Evolutionary conservation across 345 rosid genomes (phyloP).

Genomic region (Brassica incana): DNA sequence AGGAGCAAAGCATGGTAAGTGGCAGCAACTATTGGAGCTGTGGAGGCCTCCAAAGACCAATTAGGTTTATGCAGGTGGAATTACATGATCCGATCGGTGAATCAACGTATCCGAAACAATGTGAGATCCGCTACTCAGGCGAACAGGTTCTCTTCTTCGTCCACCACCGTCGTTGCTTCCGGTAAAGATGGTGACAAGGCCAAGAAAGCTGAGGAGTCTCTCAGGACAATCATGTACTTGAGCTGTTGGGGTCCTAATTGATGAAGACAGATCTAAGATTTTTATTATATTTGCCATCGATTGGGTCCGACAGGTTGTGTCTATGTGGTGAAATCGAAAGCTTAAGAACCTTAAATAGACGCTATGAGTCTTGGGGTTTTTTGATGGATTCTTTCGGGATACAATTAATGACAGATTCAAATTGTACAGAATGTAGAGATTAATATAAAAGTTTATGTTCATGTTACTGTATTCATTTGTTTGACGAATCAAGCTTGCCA

Average conservation of each 20-base stretch:
- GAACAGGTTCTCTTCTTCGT: conserved; percentile 24
- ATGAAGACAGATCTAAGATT: neutral
- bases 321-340: neutral
- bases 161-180: conserved; percentile 13
- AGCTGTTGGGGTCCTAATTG: conserved; percentile 81
- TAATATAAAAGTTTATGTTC: neutral
- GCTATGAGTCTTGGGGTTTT: neutral
- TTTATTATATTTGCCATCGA: neutral
- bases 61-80: conserved; percentile 56
- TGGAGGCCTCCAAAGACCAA: conserved; percentile 58
- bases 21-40: conserved; percentile 52
- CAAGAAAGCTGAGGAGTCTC: conserved; percentile 66
- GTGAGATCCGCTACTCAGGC: conserved; percentile 39
- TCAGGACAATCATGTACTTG: conserved; percentile 72
- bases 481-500: neutral
- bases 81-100: conserved; percentile 39
- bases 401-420: neutral
- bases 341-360: neutral
- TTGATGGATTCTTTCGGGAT: neutral
- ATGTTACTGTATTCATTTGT: neutral
- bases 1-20: conserved; percentile 49
- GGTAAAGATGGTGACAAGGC: conserved; percentile 32
- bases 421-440: neutral
- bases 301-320: neutral
- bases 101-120: conserved; percentile 42